A percentile compares a stretch with the other conserved stretches of the same genome.
Conservation (phyloP, 2,329 filamentous ascomycete genomes). For the Ophiostoma triangulosporum region DNA sequence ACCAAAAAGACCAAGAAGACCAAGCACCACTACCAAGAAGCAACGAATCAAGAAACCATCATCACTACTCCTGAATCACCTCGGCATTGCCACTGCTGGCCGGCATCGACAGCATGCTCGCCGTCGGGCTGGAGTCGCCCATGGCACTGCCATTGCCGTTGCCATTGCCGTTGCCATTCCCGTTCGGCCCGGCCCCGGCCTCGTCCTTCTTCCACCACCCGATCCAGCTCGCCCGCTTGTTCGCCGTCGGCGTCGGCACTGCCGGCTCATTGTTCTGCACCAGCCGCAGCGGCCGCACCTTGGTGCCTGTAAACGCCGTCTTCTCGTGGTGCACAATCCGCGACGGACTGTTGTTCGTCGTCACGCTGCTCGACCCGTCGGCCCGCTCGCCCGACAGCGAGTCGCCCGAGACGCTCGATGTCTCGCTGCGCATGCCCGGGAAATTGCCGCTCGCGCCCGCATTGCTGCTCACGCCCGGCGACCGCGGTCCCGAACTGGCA, state of each 20-base stretch:
- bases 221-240: conserved; percentile 53
- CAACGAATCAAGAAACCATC: not conserved
- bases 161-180: not conserved
- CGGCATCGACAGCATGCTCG: not conserved
- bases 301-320: conserved; percentile 49
- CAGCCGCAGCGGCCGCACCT: conserved; percentile 71
- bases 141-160: not conserved
- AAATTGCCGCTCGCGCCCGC: conserved; percentile 42
- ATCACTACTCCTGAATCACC: conserved; percentile 11
- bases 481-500: conserved; percentile 29
- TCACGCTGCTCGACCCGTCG: conserved; percentile 49
- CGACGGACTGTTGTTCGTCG: conserved; percentile 37
- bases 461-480: conserved; percentile 29
- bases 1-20: not conserved
- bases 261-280: conserved; percentile 53
- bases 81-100: not conserved
- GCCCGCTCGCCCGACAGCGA: conserved; percentile 31
- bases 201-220: conserved; percentile 46
- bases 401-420: conserved; percentile 53
- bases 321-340: conserved; percentile 32
- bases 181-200: not conserved
- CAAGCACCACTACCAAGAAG: not conserved
- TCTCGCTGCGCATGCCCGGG: conserved; percentile 55
- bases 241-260: conserved; percentile 26
- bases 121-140: not conserved